A percentile compares a stretch with the other conserved stretches of the same genome.
phyloP scores from a whole-genome alignment of 2,329 filamentous ascomycete genomes.

The Colletotrichum neosansevieriae region DNA sequence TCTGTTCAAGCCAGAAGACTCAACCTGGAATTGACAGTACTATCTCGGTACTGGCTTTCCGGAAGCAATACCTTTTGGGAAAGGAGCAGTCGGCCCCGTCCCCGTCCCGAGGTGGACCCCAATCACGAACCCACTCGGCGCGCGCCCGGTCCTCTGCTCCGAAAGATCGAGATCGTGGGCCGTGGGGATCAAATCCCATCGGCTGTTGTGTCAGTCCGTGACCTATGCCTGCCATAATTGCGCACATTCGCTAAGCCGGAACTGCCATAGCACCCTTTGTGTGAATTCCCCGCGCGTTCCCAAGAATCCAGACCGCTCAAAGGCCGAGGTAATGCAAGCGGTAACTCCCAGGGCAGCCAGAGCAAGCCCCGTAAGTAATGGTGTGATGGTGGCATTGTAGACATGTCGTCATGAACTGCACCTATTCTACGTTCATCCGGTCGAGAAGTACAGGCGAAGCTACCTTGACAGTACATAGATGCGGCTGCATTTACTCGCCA shows the following conservation, averaged over 20 bases:
- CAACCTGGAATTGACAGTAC: too few species aligned
- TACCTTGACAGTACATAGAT: conserved; percentile 10
- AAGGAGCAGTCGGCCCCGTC: not conserved
- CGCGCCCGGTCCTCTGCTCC: not conserved
- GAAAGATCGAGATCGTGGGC: conserved; percentile 13
- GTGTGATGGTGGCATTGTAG: conserved; percentile 21
- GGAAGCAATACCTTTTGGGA: too few species aligned
- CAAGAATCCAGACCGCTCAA: not conserved
- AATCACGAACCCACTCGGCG: not conserved
- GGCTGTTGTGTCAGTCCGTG: too few species aligned
- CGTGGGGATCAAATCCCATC: not conserved
- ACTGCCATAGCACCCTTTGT: not conserved
- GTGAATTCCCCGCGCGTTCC: not conserved
- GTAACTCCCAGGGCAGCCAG: not conserved
- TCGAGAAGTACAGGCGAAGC: not conserved
- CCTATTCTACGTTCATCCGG: not conserved
- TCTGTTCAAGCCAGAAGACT: too few species aligned
- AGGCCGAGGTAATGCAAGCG: conserved; percentile 30
- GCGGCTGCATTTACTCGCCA: not conserved
- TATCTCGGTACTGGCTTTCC: too few species aligned
- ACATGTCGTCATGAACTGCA: conserved; percentile 26
- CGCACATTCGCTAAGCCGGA: not conserved
- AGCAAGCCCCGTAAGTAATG: not conserved
- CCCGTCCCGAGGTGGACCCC: not conserved
- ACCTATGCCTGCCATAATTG: too few species aligned